Evolutionary conservation across 176 grass and related monocot genomes (phyloP), one percentile per base, ranked within the genome.

Genomic region (Melocanna baccifera): DNA sequence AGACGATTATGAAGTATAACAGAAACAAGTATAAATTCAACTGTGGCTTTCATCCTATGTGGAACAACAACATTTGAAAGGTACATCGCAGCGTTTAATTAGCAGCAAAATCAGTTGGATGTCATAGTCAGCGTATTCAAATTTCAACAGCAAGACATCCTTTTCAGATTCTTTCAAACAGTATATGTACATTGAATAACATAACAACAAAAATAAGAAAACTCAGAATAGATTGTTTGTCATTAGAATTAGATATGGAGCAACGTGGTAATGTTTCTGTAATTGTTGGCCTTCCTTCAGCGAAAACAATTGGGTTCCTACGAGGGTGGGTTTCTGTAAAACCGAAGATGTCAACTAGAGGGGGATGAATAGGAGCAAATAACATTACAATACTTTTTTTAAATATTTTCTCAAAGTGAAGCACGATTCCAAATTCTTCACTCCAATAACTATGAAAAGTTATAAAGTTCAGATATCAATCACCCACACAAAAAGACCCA

Each of bases 51-150:
- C 37, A 8, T 67, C 30, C 62, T 28, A 20, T 39, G 26, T 55
- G 41, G 65, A 78, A 34, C 5, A 34, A 20, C 25, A 14, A n/a
- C 4, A 72, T 47, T 63, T 71, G 26, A 53, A 89, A 29, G 75
- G 36, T 28, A 77, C 53, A 47, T 57, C 34, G 28, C 12, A 61
- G 22, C 64, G 57, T 77, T 84, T 86, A 46, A 90, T 64, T 77
- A 86, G 78, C 88, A 82, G 42, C 29, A 82, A 89, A 90, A 90
- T 28, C 37, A 86, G 88, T 86, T 90, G 57, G 66, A 58, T 78
- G 83, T 78, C 83, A 78, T 76, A 45, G 10, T 86, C 83, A 9
- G n/a, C 18, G 7, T 46, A 58, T 72, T 90, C 56, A 65, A 64
- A 77, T 72, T 71, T 69, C 20, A 82, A 76, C 43, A 71, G 30